These are phyloP conservation scores for Aspergillus mulundensis DNA, from an alignment of 495 filamentous ascomycete species.

Conservation along the genomic window DNA sequence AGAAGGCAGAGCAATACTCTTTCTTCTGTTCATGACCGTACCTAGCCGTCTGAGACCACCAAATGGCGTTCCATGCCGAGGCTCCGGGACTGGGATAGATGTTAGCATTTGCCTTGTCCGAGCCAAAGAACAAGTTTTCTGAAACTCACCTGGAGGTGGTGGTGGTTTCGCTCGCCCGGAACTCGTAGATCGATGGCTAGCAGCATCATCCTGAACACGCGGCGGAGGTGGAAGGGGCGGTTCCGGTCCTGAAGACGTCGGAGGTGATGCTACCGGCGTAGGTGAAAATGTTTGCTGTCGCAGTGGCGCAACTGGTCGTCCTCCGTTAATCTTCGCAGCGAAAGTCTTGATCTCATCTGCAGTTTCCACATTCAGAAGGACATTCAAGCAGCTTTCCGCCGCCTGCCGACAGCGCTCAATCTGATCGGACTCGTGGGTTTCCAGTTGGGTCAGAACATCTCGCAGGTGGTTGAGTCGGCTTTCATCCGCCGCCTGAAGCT, in stretches of 20 bases:
- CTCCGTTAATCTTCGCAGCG: conserved; percentile 49
- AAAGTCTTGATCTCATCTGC: conserved; percentile 88
- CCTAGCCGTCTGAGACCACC: conserved; percentile 64
- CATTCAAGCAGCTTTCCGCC: conserved; percentile 78
- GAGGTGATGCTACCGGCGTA: conserved; percentile 24
- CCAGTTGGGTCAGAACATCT: conserved; percentile 85
- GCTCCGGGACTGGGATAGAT: conserved; percentile 27
- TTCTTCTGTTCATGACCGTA: conserved; percentile 70
- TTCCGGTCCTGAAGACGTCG: conserved; percentile 32
- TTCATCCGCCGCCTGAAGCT: conserved; percentile 88
- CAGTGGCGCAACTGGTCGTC: conserved; percentile 17
- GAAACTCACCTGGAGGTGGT: conserved; percentile 39
- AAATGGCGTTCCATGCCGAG: conserved; percentile 40
- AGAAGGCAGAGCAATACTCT: conserved; percentile 40
- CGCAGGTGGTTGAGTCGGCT: conserved; percentile 84
- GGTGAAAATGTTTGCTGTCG: conserved; percentile 15
- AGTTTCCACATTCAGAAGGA: conserved; percentile 82
- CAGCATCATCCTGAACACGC: conserved; percentile 49
- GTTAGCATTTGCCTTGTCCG: neutral
- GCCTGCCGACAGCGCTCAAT: conserved; percentile 71
- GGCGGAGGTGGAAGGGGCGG: conserved; percentile 40
- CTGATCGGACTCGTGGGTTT: conserved; percentile 89
- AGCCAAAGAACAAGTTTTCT: neutral
- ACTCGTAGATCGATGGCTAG: conserved; percentile 53
- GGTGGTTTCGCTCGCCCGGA: conserved; percentile 45